Conservation (phyloP, 768 basidiomycete genomes). For the Vararia minispora region DNA sequence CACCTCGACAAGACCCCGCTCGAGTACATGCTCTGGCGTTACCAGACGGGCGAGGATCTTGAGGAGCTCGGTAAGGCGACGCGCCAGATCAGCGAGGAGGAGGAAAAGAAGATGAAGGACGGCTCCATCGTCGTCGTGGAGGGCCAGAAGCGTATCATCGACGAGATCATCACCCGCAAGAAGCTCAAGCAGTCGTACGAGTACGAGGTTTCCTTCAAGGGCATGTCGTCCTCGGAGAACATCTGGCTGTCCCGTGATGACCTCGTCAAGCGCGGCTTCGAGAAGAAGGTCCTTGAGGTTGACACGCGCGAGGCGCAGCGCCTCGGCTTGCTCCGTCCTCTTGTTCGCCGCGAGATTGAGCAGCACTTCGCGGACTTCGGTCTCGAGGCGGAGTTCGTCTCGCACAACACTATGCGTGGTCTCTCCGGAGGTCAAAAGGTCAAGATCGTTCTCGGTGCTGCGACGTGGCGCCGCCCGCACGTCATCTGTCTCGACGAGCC, state of each 20-base stretch:
- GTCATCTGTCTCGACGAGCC: constrained; percentile 96
- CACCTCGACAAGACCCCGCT: constrained; percentile 98
- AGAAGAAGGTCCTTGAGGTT: constrained; percentile 98
- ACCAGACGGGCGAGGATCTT: constrained; percentile 98
- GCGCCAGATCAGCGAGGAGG: constrained; percentile 80
- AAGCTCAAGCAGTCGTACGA: constrained; percentile 99
- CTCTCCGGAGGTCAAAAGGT: constrained; percentile 98
- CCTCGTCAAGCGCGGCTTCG: constrained; percentile 94
- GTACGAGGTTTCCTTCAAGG: constrained; percentile 96
- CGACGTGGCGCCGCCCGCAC: constrained; percentile 98
- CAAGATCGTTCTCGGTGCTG: constrained; percentile 97
- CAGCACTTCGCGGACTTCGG: constrained; percentile 99
- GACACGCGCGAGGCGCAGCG: constrained; percentile 97
- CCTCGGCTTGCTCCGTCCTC: constrained; percentile 87
- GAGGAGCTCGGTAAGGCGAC: constrained; percentile 93
- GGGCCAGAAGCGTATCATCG: constrained; percentile 90
- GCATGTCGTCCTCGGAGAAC: constrained; percentile 92
- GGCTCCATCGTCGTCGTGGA: constrained; percentile 78
- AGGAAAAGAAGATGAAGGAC: constrained; percentile 94
- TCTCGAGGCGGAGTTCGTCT: constrained; percentile 97
- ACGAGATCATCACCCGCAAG: constrained; percentile 85
- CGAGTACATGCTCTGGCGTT: constrained; percentile 99
- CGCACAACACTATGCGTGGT: constrained; percentile 99
- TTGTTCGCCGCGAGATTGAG: constrained; percentile 98
- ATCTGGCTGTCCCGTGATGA: constrained; percentile 96